These are phyloP conservation scores for Erodium texanum DNA, from an alignment of 441 rosid genomes.

Conservation along the genomic window DNA sequence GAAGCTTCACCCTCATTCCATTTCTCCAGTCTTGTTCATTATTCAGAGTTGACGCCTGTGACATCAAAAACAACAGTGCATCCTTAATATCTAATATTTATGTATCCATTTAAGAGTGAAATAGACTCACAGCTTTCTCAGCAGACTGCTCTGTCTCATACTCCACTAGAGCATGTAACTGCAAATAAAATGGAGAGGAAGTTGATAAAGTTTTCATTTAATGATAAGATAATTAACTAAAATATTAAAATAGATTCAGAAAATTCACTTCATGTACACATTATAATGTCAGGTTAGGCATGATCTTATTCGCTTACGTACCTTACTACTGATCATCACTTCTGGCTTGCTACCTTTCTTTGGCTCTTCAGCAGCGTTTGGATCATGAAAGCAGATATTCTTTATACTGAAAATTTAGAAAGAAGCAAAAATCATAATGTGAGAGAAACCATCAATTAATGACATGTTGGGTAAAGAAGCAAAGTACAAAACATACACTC, in stretches of 20 bases:
- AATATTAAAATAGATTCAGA: not conserved
- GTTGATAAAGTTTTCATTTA: not conserved
- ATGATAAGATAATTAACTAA: not conserved
- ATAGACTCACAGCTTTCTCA: constrained; percentile 64
- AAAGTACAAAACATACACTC: constrained; percentile 43
- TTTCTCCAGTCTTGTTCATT: constrained; percentile 87
- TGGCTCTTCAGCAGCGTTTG: constrained; percentile 45
- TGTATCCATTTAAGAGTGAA: constrained; percentile 7
- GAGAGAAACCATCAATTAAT: constrained; percentile 12
- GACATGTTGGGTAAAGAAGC: not conserved
- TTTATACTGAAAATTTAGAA: constrained; percentile 39
- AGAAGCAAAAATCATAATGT: constrained; percentile 9
- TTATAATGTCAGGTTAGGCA: not conserved
- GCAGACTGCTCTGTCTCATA: constrained; percentile 76
- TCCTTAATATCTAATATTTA: constrained; percentile 6
- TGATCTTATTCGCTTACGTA: constrained; percentile 22
- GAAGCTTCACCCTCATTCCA: constrained; percentile 80
- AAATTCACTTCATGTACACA: not conserved
- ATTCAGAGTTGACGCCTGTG: constrained; percentile 63
- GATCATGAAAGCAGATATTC: constrained; percentile 46
- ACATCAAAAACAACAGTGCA: constrained; percentile 8
- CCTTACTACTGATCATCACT: constrained; percentile 49
- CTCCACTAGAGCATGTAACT: constrained; percentile 86
- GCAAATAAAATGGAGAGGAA: constrained; percentile 17
- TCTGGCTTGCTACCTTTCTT: constrained; percentile 51